These are phyloP conservation scores for Talaromyces verruculosus DNA, from an alignment of 2,329 filamentous ascomycete genomes.

Conservation along the genomic window DNA sequence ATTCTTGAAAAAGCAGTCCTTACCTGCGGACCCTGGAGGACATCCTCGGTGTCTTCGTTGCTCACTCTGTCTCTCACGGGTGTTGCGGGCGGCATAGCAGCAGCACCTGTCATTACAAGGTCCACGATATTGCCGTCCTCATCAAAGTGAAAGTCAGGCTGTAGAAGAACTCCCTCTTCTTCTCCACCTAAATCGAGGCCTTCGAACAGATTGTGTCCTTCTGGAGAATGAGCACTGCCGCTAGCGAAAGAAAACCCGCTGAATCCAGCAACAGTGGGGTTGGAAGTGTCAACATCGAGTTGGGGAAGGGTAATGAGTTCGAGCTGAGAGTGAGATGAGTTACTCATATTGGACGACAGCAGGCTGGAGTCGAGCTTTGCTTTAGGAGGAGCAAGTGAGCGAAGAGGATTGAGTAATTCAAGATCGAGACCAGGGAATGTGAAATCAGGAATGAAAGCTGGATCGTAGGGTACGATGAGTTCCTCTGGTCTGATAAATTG, in stretches of 20 bases:
- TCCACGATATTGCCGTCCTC: slow-evolving; percentile 61
- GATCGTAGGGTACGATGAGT: slow-evolving; percentile 78
- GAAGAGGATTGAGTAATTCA: slow-evolving; percentile 43
- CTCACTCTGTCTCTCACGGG: slow-evolving; percentile 43
- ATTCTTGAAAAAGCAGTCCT: neutral
- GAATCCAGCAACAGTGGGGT: slow-evolving; percentile 42
- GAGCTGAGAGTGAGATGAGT: slow-evolving; percentile 31
- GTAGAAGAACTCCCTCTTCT: slow-evolving; percentile 49
- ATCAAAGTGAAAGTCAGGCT: slow-evolving; percentile 62
- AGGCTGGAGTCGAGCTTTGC: slow-evolving; percentile 30
- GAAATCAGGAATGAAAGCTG: slow-evolving; percentile 70
- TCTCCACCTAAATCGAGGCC: slow-evolving; percentile 35
- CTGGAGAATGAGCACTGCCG: slow-evolving; percentile 43
- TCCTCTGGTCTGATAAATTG: slow-evolving; percentile 63
- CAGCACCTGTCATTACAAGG: slow-evolving; percentile 29
- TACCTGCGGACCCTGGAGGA: slow-evolving; percentile 34
- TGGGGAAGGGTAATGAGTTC: slow-evolving; percentile 34
- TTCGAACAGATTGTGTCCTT: slow-evolving; percentile 32
- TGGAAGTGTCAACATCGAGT: slow-evolving; percentile 52
- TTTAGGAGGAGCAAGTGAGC: neutral
- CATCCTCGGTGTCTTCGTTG: slow-evolving; percentile 24
- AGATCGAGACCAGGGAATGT: slow-evolving; percentile 61
- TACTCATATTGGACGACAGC: slow-evolving; percentile 36
- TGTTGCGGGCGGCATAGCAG: slow-evolving; percentile 32
- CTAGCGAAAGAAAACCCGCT: slow-evolving; percentile 44